A percentile compares a stretch with the other conserved stretches of the same genome.
phyloP scores from a whole-genome alignment of 202 grass and related monocot genomes.

The Tripidium arundinaceum region DNA sequence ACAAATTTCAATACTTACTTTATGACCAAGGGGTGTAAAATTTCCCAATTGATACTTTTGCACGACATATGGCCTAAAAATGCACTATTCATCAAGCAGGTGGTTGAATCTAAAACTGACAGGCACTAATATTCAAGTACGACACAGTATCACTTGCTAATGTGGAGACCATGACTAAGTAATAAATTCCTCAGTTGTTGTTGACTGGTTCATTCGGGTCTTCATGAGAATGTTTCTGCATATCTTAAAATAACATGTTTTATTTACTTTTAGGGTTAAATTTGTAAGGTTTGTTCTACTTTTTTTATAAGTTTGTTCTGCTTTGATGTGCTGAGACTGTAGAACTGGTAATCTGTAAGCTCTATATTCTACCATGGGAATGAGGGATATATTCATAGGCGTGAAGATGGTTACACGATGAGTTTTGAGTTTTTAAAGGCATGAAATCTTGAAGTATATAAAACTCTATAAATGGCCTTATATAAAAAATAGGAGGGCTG shows the following conservation, averaged over 20 bases:
- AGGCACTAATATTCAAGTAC: conserved; percentile 6
- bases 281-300: not conserved
- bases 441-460: not conserved
- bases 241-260: not conserved
- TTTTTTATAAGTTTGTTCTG: not conserved
- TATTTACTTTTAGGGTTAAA: not conserved
- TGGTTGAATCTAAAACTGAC: not conserved
- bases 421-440: not conserved
- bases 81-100: not conserved
- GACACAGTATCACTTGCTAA: not conserved
- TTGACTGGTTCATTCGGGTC: not conserved
- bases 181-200: not conserved
- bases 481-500: not conserved
- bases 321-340: not conserved
- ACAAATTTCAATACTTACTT: not conserved
- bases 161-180: not conserved
- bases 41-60: not conserved
- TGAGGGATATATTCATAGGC: not conserved
- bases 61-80: not conserved
- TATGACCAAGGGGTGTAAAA: not conserved
- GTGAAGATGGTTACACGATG: not conserved
- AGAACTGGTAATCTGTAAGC: not conserved
- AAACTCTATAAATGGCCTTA: not conserved
- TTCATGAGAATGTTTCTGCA: not conserved
- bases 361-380: not conserved